These are phyloP conservation scores for Botryosphaeria dothidea DNA, from an alignment of 2,329 filamentous ascomycete species.

Conservation along the genomic window DNA sequence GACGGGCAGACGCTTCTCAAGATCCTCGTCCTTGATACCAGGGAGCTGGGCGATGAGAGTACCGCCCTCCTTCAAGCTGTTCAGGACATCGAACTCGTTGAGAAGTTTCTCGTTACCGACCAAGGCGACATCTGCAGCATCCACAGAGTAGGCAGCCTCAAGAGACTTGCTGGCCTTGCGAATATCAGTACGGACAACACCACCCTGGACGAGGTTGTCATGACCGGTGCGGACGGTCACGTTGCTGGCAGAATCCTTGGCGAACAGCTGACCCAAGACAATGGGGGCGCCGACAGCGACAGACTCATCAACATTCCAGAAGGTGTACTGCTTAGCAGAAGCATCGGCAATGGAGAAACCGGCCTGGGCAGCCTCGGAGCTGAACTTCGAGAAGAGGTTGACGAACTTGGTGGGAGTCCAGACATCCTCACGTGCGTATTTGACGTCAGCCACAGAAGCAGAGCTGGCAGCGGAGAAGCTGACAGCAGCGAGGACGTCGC, in stretches of 20 bases:
- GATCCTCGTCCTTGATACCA: slow-evolving; percentile 80
- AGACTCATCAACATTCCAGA: slow-evolving; percentile 88
- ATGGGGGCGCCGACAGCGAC: slow-evolving; percentile 64
- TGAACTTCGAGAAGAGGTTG: slow-evolving; percentile 47
- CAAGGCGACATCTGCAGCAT: slow-evolving; percentile 75
- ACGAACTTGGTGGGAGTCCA: slow-evolving; percentile 61
- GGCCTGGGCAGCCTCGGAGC: slow-evolving; percentile 43
- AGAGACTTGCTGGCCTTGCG: slow-evolving; percentile 79
- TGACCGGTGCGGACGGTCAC: slow-evolving; percentile 60
- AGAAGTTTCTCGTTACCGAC: slow-evolving; percentile 80
- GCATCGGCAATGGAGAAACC: slow-evolving; percentile 56
- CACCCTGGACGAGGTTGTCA: slow-evolving; percentile 70
- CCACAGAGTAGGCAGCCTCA: slow-evolving; percentile 79
- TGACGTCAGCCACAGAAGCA: slow-evolving; percentile 70
- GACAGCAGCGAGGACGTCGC: slow-evolving; percentile 85
- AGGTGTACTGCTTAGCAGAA: slow-evolving; percentile 78
- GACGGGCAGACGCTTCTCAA: slow-evolving; percentile 81
- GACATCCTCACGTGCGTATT: slow-evolving; percentile 75
- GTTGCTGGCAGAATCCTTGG: slow-evolving; percentile 61
- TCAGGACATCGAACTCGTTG: slow-evolving; percentile 72
- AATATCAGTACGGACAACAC: slow-evolving; percentile 80
- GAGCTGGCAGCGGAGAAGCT: slow-evolving; percentile 67
- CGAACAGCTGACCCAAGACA: slow-evolving; percentile 60
- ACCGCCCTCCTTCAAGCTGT: slow-evolving; percentile 68
- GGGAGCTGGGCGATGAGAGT: slow-evolving; percentile 75